phyloP scores from a whole-genome alignment of 2,329 filamentous ascomycete genomes.

The Ophidiomyces ophidiicola region DNA sequence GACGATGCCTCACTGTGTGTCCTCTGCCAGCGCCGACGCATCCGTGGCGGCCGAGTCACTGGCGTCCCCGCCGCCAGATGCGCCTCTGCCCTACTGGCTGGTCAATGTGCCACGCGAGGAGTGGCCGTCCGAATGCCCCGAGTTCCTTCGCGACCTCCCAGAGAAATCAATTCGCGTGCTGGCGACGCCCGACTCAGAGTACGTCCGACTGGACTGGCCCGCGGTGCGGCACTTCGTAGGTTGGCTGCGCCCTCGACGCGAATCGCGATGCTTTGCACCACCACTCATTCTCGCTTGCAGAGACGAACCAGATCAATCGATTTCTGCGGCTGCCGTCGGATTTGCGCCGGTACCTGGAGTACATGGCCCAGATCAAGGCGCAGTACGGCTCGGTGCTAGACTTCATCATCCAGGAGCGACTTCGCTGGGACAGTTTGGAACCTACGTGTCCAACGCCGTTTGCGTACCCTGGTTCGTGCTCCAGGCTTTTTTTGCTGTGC shows the following conservation, averaged over 20 bases:
- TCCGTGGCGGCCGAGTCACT: too few relatives aligned
- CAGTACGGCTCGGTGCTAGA: slow-evolving; percentile 44
- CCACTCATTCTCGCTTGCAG: slow-evolving; percentile 22
- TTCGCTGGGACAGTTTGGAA: slow-evolving; percentile 38
- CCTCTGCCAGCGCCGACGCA: too few relatives aligned
- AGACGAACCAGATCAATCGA: slow-evolving; percentile 55
- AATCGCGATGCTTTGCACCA: too few relatives aligned
- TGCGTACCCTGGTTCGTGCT: slow-evolving; percentile 25
- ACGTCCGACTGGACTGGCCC: slow-evolving; percentile 54
- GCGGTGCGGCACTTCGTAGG: slow-evolving; percentile 52
- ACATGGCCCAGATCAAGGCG: slow-evolving; percentile 43
- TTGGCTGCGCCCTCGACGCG: slow-evolving; percentile 14
- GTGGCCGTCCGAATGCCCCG: slow-evolving; percentile 56
- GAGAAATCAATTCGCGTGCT: slow-evolving; percentile 61
- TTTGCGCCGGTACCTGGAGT: slow-evolving; percentile 47
- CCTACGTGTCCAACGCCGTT: slow-evolving; percentile 27
- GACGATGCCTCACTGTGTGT: too few relatives aligned
- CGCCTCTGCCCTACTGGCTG: slow-evolving; percentile 60
- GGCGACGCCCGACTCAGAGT: slow-evolving; percentile 55
- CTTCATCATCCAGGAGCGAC: slow-evolving; percentile 44
- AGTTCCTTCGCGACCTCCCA: slow-evolving; percentile 51
- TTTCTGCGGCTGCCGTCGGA: slow-evolving; percentile 59
- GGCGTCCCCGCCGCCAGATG: too few relatives aligned
- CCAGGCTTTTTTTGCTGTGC: background rate
- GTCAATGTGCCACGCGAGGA: slow-evolving; percentile 57